A percentile compares a stretch with the other conserved stretches of the same genome.
Conservation (phyloP, 192 early-diverging fungal species). For the Coemansia sp. region DNA sequence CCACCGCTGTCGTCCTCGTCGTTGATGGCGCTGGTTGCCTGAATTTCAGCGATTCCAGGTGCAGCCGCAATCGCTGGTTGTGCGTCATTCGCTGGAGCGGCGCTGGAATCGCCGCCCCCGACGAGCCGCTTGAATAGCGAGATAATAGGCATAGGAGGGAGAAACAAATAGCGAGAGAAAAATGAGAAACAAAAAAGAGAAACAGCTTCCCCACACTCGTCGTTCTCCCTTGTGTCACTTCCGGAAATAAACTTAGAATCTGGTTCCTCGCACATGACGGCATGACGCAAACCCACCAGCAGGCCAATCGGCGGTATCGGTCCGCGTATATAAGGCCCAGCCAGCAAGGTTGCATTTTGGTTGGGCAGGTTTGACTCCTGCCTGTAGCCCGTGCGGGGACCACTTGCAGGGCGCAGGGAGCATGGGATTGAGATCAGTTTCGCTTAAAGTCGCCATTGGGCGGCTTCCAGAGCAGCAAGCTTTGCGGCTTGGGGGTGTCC, state of each 20-base stretch:
- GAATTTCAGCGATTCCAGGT: neutral
- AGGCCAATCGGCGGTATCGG: neutral
- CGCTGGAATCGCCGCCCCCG: neutral
- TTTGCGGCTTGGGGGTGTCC: conserved; percentile 24
- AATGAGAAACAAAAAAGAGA: neutral
- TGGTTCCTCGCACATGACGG: neutral
- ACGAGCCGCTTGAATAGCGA: conserved; percentile 7
- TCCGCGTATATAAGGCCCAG: neutral
- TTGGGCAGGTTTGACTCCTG: conserved; percentile 23
- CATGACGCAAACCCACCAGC: neutral
- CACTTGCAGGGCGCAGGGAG: conserved; percentile 6
- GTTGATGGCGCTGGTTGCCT: neutral
- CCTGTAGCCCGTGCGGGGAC: conserved; percentile 30
- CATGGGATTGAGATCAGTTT: conserved; percentile 3
- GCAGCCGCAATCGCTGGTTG: conserved; percentile 5
- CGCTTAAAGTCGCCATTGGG: conserved; percentile 1
- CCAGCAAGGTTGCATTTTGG: neutral
- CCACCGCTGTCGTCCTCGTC: neutral
- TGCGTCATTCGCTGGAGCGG: neutral
- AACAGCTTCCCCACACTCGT: neutral
- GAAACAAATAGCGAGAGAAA: neutral
- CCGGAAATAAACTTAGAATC: neutral
- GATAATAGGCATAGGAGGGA: neutral
- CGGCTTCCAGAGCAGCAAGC: conserved; percentile 9
- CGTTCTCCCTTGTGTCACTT: neutral